Base-by-base conservation (phyloP, 179 eudicot genomes). In the Monotropa hypopitys region DNA sequence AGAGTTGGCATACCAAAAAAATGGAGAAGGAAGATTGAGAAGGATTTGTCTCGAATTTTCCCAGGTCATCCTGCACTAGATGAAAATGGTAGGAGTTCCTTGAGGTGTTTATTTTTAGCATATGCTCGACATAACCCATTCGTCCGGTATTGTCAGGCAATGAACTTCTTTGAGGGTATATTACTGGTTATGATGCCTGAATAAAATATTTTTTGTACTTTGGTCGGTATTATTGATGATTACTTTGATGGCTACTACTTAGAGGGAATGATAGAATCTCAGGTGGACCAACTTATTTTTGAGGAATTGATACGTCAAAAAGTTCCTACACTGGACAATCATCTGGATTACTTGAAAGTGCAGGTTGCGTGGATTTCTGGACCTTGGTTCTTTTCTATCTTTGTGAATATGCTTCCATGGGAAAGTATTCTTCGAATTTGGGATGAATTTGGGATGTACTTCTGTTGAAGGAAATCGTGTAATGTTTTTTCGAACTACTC, bases 371-470 rank as follows among this genome's bases (percentile, higher is more conserved):
- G 99, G 98, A 94, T 96, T 74, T 85, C 98, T 74, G 98, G 96
- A 75, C 98, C 99, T 2, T 96, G 99, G 99, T 96, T 96, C 82
- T 94, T 96, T 33, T 89, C 99, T 76, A 93, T 96, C 83, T 96
- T 93, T 81, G 88, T 93, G 97, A 96, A 96, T 86, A 91, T 96
- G 96, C 94, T 96, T 81, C 99, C 99, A 80, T 96, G 99, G 99
- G 99, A 96, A 96, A 93, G 96, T 84, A 98, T 96, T 88, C 98
- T 96, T 84, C 91, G 99, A 85, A 88, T 96, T n/a, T n/a, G n/a
- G n/a, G n/a, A n/a, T n/a, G n/a, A n/a, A n/a, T n/a, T 74, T 96
- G 99, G 99, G 99, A 96, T 75, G 99, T 96, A 83, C 90, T 96
- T 79, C 95, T 96, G 65, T 87, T 76, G 94, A 93, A 81, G 99